phyloP scores from a whole-genome alignment of 2,329 filamentous ascomycete genomes.

The Dactylellina haptotyla region DNA sequence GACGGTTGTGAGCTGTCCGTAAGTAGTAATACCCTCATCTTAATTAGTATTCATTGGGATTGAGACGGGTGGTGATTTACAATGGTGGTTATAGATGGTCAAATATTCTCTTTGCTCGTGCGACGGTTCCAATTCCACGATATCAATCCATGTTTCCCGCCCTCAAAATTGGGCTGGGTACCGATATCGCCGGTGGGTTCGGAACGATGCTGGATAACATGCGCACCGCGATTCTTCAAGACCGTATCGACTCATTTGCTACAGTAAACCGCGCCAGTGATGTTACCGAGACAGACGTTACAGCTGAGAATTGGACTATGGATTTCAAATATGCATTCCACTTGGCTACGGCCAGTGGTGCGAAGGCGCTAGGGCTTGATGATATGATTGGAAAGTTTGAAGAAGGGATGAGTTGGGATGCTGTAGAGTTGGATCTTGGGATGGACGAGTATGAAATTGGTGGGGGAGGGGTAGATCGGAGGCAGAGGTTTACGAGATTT shows the following conservation, averaged over 20 bases:
- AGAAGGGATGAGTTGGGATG: conserved; percentile 54
- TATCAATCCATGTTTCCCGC: conserved; percentile 44
- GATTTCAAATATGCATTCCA: conserved; percentile 56
- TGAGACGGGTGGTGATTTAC: neutral
- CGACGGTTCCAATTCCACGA: conserved; percentile 55
- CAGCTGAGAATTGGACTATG: conserved; percentile 47
- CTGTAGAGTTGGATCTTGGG: neutral
- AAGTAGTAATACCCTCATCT: conserved; percentile 18
- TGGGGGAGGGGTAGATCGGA: conserved; percentile 19
- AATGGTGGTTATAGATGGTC: conserved; percentile 49
- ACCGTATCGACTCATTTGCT: conserved; percentile 55
- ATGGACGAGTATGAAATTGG: conserved; percentile 13
- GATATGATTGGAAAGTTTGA: conserved; percentile 55
- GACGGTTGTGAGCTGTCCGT: conserved; percentile 56
- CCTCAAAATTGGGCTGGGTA: conserved; percentile 56
- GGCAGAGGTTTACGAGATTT: conserved; percentile 38
- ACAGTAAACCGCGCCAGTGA: conserved; percentile 16
- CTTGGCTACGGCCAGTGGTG: conserved; percentile 56
- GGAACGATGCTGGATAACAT: conserved; percentile 55
- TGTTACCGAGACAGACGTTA: neutral
- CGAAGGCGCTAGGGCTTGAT: conserved; percentile 54
- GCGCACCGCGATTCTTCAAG: conserved; percentile 56
- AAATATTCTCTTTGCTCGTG: conserved; percentile 58
- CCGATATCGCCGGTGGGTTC: conserved; percentile 57
- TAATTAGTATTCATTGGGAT: neutral